phyloP scores from a whole-genome alignment of 768 basidiomycete species.

The Tubosaeta sp. region DNA sequence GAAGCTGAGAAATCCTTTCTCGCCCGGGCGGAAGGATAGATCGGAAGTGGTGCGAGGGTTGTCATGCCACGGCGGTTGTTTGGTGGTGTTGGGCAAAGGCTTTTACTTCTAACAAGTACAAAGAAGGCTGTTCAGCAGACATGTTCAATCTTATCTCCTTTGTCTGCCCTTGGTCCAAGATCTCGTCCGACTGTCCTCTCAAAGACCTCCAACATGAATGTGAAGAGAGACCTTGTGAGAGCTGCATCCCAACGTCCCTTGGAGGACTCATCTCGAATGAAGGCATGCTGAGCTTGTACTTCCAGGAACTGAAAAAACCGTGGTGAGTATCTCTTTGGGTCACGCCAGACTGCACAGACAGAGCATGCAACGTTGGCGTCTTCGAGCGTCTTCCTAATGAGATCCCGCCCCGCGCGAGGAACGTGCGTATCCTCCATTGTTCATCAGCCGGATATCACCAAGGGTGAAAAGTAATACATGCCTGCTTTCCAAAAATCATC shows the following conservation, averaged over 20 bases:
- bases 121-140: conserved; percentile 47
- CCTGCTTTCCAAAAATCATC: conserved; percentile 97
- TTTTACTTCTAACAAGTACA: conserved; percentile 4
- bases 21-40: conserved; percentile 50
- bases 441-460: background rate
- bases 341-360: conserved; percentile 42
- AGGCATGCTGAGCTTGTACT: conserved; percentile 96
- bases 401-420: conserved; percentile 77
- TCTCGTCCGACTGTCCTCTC: conserved; percentile 84
- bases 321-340: conserved; percentile 6
- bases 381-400: conserved; percentile 80
- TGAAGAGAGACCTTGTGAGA: conserved; percentile 72
- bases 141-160: conserved; percentile 59
- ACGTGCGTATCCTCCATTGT: conserved; percentile 81
- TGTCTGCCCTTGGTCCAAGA: conserved; percentile 60
- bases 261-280: conserved; percentile 86
- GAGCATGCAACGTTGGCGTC: conserved; percentile 70
- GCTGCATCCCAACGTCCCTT: conserved; percentile 98
- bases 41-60: conserved; percentile 39
- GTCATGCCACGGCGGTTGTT: conserved; percentile 21
- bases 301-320: conserved; percentile 67
- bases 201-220: conserved; percentile 91
- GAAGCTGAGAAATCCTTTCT: conserved; percentile 49
- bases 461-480: conserved; percentile 20
- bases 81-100: conserved; percentile 4